Conservation (phyloP, 768 basidiomycete species). For the Butyriboletus loyo region DNA sequence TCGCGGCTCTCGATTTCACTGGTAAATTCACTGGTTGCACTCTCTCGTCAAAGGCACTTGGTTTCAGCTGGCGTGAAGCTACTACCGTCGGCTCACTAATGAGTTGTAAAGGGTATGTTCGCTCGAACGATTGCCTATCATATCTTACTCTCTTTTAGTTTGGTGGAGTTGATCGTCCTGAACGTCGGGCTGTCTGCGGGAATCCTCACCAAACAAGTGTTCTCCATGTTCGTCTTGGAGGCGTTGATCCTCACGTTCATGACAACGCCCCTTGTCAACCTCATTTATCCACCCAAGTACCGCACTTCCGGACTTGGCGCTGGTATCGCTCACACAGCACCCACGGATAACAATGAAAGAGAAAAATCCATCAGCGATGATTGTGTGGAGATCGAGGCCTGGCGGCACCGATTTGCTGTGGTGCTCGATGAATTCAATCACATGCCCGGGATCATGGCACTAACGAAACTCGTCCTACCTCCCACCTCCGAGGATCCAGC, state of each 20-base stretch:
- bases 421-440: slow-evolving; percentile 92
- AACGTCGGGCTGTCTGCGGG: slow-evolving; percentile 85
- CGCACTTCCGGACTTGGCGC: slow-evolving; percentile 46
- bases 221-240: slow-evolving; percentile 94
- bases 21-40: slow-evolving; percentile 90
- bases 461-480: slow-evolving; percentile 75
- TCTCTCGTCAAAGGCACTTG: slow-evolving; percentile 60
- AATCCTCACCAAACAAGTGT: slow-evolving; percentile 75
- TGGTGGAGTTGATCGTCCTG: slow-evolving; percentile 93
- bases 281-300: slow-evolving; percentile 62
- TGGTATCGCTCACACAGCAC: background rate
- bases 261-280: slow-evolving; percentile 75
- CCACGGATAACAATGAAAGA: background rate
- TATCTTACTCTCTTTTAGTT: slow-evolving; percentile 36
- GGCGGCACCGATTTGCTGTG: slow-evolving; percentile 59
- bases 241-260: slow-evolving; percentile 81
- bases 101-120: slow-evolving; percentile 88
- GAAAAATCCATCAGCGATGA: background rate
- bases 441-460: slow-evolving; percentile 84
- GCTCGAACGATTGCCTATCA: background rate
- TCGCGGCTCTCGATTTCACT: slow-evolving; percentile 72
- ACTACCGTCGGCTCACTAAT: slow-evolving; percentile 88
- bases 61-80: slow-evolving; percentile 80
- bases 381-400: slow-evolving; percentile 4
- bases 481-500: slow-evolving; percentile 10